phyloP scores from a whole-genome alignment of 1,284 basidiomycete species.

The Apiotrichum veenhuisii region DNA sequence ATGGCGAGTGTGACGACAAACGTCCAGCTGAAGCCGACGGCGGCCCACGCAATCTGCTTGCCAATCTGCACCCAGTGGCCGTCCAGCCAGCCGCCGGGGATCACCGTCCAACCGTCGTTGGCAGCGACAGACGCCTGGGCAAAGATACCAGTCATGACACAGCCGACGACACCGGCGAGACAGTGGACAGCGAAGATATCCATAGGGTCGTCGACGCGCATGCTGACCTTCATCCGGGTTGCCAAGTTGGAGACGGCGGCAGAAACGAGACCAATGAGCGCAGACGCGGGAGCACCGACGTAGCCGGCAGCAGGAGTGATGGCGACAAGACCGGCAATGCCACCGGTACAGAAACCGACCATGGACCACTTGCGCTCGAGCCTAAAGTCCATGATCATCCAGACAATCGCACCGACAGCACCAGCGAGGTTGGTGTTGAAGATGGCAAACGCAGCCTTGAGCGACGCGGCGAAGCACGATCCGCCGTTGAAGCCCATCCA shows the following conservation, averaged over 20 bases:
- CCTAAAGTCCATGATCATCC: conserved; percentile 82
- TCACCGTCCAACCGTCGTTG: conserved; percentile 58
- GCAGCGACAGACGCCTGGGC: conserved; percentile 73
- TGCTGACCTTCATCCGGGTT: conserved; percentile 65
- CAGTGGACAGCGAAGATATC: conserved; percentile 90
- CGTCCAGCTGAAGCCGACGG: conserved; percentile 60
- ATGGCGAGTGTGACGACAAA: conserved; percentile 54
- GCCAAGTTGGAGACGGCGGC: conserved; percentile 79
- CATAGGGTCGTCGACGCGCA: conserved; percentile 50
- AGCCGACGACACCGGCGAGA: conserved; percentile 79
- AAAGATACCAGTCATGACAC: conserved; percentile 62
- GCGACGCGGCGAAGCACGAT: conserved; percentile 83
- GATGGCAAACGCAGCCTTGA: conserved; percentile 78
- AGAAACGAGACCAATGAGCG: conserved; percentile 72
- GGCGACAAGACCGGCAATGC: conserved; percentile 68
- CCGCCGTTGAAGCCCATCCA: conserved; percentile 60
- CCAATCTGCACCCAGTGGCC: conserved; percentile 71
- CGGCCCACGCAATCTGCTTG: conserved; percentile 78
- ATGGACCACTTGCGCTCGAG: conserved; percentile 71
- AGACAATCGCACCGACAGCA: conserved; percentile 64
- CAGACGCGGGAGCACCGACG: conserved; percentile 52
- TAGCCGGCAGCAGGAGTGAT: conserved; percentile 61
- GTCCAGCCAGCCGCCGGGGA: conserved; percentile 68
- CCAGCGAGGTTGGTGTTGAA: conserved; percentile 74
- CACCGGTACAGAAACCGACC: conserved; percentile 82